These are phyloP conservation scores for Zygotorulaspora mrakii DNA, from an alignment of 1,139 yeast genomes.

Conservation along the genomic window DNA sequence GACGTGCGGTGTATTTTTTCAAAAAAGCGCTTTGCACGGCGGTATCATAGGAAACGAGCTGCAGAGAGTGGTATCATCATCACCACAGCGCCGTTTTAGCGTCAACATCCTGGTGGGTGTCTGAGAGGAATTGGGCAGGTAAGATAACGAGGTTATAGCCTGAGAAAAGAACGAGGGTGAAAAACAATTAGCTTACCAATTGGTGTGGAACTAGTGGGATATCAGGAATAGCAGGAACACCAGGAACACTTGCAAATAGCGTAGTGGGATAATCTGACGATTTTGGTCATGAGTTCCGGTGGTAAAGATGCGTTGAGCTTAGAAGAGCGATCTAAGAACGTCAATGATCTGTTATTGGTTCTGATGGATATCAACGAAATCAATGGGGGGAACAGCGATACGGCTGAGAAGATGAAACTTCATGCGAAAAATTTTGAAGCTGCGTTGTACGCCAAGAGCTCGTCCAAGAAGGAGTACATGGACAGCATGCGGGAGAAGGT, in stretches of 20 bases:
- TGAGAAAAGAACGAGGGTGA: too few relatives aligned
- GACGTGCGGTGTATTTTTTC: too few relatives aligned
- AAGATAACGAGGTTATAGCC: background rate
- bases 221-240: background rate
- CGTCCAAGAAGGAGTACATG: constrained; percentile 35
- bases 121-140: background rate
- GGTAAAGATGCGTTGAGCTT: constrained; percentile 33
- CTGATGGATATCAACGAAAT: constrained; percentile 36
- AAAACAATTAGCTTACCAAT: too few relatives aligned
- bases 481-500: constrained; percentile 38
- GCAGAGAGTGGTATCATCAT: background rate
- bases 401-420: constrained; percentile 36
- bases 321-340: constrained; percentile 36
- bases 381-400: constrained; percentile 36
- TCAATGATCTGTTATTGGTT: constrained; percentile 34
- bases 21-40: background rate
- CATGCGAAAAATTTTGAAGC: constrained; percentile 38
- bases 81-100: too few relatives aligned
- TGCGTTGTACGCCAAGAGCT: constrained; percentile 36
- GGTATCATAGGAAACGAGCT: background rate
- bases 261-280: too few relatives aligned
- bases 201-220: too few relatives aligned
- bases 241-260: too few relatives aligned
- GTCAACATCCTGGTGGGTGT: background rate
- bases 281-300: constrained; percentile 24